These are phyloP conservation scores for Postia placenta DNA, from an alignment of 768 basidiomycete species.

Conservation along the genomic window DNA sequence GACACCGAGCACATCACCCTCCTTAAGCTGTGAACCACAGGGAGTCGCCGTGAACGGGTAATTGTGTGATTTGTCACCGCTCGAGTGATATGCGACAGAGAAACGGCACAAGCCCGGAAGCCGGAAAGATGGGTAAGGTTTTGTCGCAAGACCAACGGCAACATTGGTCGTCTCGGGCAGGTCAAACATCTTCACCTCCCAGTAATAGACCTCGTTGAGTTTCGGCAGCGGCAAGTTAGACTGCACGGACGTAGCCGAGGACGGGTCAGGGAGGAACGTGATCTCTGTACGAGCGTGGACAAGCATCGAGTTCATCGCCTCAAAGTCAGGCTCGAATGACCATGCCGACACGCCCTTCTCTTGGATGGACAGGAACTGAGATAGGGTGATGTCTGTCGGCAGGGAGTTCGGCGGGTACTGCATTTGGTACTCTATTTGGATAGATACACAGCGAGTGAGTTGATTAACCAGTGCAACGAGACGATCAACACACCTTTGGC, in stretches of 20 bases:
- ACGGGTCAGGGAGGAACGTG: slow-evolving; percentile 95
- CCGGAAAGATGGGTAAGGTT: slow-evolving; percentile 93
- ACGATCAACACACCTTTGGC: slow-evolving; percentile 67
- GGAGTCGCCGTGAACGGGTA: slow-evolving; percentile 87
- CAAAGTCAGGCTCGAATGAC: slow-evolving; percentile 99
- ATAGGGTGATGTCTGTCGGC: slow-evolving; percentile 95
- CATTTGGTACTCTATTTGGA: slow-evolving; percentile 60
- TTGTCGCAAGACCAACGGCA: slow-evolving; percentile 92
- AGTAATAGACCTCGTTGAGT: slow-evolving; percentile 98
- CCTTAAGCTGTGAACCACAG: slow-evolving; percentile 80
- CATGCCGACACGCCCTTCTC: slow-evolving; percentile 99
- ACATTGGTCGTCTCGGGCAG: slow-evolving; percentile 82
- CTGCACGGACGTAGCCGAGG: slow-evolving; percentile 90
- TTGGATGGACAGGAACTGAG: slow-evolving; percentile 97
- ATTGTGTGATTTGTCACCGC: slow-evolving; percentile 95
- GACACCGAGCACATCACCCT: slow-evolving; percentile 93
- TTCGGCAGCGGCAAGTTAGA: slow-evolving; percentile 96
- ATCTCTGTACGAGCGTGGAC: slow-evolving; percentile 97
- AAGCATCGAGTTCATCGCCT: slow-evolving; percentile 85
- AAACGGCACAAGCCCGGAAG: slow-evolving; percentile 81
- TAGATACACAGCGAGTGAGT: slow-evolving; percentile 1
- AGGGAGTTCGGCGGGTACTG: slow-evolving; percentile 95
- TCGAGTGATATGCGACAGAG: slow-evolving; percentile 94
- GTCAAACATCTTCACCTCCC: slow-evolving; percentile 99
- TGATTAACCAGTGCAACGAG: background rate